phyloP scores from a whole-genome alignment of 2,329 filamentous ascomycete species.

The Clarireedia homoeocarpa region DNA sequence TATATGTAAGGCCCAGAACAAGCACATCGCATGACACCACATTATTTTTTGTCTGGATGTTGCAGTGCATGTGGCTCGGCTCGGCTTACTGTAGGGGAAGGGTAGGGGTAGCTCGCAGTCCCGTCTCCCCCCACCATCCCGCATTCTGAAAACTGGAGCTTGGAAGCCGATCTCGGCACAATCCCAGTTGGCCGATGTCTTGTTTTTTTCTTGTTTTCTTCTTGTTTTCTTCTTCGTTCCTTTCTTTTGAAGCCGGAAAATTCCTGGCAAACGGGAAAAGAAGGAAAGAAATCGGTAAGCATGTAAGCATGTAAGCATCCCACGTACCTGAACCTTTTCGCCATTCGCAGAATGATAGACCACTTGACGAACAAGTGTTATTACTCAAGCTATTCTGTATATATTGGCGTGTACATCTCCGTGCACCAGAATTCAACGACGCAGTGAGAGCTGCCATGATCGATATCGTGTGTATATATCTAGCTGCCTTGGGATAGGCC shows the following conservation, averaged over 20 bases:
- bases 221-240: background rate
- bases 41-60: no score
- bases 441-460: conserved; percentile 5
- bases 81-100: no score
- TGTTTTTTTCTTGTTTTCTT: background rate
- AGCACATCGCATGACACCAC: conserved; percentile 1
- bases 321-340: background rate
- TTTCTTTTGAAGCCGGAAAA: background rate
- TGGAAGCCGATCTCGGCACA: no score
- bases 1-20: background rate
- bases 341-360: background rate
- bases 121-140: no score
- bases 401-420: conserved; percentile 1
- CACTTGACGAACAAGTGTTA: background rate
- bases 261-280: no score
- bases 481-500: background rate
- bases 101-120: no score
- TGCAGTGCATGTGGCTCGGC: no score
- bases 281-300: background rate
- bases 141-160: no score
- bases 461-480: background rate
- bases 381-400: background rate
- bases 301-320: background rate
- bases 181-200: no score
- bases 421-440: background rate